A percentile compares a stretch with the other conserved stretches of the same genome.
These are phyloP conservation scores for Solanum sparsipilum DNA, from an alignment of 257 asterid species.

Conservation along the genomic window DNA sequence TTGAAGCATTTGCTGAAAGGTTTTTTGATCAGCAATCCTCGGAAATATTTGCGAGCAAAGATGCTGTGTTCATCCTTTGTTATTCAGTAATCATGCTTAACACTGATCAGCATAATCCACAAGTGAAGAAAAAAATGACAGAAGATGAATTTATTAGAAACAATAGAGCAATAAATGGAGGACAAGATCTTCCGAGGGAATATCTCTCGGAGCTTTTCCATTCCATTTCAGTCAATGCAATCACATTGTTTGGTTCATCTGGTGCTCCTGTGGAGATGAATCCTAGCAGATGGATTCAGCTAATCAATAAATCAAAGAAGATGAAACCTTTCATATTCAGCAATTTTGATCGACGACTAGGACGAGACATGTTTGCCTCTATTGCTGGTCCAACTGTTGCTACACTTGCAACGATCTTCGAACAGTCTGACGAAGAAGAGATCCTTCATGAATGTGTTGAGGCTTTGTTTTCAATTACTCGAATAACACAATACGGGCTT, in stretches of 20 bases:
- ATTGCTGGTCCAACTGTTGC: conserved; percentile 87
- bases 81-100: conserved; percentile 91
- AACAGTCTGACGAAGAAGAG: conserved; percentile 75
- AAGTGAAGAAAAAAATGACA: conserved; percentile 93
- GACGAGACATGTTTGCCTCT: conserved; percentile 80
- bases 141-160: conserved; percentile 88
- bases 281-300: conserved; percentile 79
- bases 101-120: conserved; percentile 92
- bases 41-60: conserved; percentile 69
- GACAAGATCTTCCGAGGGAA: conserved; percentile 82
- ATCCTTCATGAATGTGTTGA: conserved; percentile 78
- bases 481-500: conserved; percentile 73
- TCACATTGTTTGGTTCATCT: conserved; percentile 28
- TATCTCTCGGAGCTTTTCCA: conserved; percentile 76
- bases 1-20: conserved; percentile 87
- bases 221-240: conserved; percentile 56
- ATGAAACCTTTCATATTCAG: conserved; percentile 45
- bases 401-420: conserved; percentile 76
- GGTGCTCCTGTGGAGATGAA: conserved; percentile 44
- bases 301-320: conserved; percentile 52
- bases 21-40: conserved; percentile 86
- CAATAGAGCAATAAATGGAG: conserved; percentile 70
- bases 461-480: conserved; percentile 61
- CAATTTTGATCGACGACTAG: conserved; percentile 66
- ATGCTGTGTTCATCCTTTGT: conserved; percentile 62